A percentile compares a stretch with the other conserved stretches of the same genome.
Conservation (phyloP, 768 basidiomycete genomes). For the Tulasnella sp. region DNA sequence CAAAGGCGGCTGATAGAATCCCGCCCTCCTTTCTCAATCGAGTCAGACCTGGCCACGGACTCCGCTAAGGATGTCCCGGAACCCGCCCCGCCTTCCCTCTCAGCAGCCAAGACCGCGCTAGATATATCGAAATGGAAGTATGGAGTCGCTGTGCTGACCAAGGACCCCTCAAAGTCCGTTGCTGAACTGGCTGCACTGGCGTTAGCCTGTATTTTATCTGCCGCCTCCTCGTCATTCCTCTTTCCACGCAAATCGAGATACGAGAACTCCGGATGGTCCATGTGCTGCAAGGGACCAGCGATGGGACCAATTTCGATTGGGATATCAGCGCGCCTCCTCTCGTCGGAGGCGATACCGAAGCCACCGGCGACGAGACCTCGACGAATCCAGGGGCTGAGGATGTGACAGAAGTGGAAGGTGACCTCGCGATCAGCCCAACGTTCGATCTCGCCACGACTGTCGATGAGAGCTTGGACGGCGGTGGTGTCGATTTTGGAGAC, state of each 20-base stretch:
- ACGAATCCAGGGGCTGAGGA: conserved; percentile 89
- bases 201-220: conserved; percentile 20
- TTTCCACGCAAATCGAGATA: conserved; percentile 7
- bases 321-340: conserved; percentile 25
- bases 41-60: too few species aligned
- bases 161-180: conserved; percentile 1
- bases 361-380: conserved; percentile 82
- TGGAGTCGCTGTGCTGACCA: neutral
- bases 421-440: conserved; percentile 44
- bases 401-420: conserved; percentile 87
- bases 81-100: conserved; percentile 29
- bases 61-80: too few species aligned
- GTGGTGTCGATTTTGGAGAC: conserved; percentile 89
- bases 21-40: too few species aligned
- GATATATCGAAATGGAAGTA: conserved; percentile 80
- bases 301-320: conserved; percentile 16
- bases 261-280: conserved; percentile 15
- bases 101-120: conserved; percentile 60
- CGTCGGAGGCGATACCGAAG: conserved; percentile 55
- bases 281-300: conserved; percentile 9
- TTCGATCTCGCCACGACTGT: conserved; percentile 76
- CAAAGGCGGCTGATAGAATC: too few species aligned
- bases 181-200: conserved; percentile 47
- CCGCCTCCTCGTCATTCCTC: conserved; percentile 1
- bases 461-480: conserved; percentile 80